Evolutionary conservation across 257 asterid genomes (phyloP).

Genomic region (Handroanthus guayacan): DNA sequence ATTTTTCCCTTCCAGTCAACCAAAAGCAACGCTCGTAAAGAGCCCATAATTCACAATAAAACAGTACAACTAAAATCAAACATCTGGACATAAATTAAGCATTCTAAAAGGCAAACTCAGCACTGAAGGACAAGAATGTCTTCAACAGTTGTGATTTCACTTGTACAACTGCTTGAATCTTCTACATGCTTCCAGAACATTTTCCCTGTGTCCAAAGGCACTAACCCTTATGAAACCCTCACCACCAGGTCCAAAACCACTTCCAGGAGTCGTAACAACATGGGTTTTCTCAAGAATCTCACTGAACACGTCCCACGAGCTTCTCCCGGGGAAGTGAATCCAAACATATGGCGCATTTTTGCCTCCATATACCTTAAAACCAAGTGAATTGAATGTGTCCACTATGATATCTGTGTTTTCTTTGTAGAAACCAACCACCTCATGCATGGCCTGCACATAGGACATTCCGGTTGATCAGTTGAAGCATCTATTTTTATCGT

Average conservation of each 20-base stretch:
- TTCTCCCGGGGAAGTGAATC: conserved; percentile 88
- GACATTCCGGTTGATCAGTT: conserved; percentile 24
- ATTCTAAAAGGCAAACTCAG: background rate
- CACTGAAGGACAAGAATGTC: background rate
- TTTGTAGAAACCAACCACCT: conserved; percentile 89
- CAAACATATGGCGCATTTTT: conserved; percentile 94
- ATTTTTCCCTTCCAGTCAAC: background rate
- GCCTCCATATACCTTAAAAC: conserved; percentile 97
- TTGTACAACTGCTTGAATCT: conserved; percentile 93
- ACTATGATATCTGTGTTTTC: conserved; percentile 85
- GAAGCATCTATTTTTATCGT: background rate
- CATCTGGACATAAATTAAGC: conserved; percentile 18
- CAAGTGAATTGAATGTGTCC: conserved; percentile 85
- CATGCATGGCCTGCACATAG: conserved; percentile 83
- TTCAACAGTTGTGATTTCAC: conserved; percentile 36
- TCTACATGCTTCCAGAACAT: conserved; percentile 91
- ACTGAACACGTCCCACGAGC: conserved; percentile 96
- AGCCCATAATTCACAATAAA: background rate
- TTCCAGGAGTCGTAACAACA: conserved; percentile 94
- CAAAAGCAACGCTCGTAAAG: background rate
- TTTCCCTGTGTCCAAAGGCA: conserved; percentile 90
- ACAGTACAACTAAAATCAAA: background rate
- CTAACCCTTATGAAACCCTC: conserved; percentile 94
- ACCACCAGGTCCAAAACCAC: conserved; percentile 98
- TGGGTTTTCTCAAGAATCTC: conserved; percentile 97